Base-by-base conservation (phyloP, 441 rosid species). In the Gossypium lobatum region DNA sequence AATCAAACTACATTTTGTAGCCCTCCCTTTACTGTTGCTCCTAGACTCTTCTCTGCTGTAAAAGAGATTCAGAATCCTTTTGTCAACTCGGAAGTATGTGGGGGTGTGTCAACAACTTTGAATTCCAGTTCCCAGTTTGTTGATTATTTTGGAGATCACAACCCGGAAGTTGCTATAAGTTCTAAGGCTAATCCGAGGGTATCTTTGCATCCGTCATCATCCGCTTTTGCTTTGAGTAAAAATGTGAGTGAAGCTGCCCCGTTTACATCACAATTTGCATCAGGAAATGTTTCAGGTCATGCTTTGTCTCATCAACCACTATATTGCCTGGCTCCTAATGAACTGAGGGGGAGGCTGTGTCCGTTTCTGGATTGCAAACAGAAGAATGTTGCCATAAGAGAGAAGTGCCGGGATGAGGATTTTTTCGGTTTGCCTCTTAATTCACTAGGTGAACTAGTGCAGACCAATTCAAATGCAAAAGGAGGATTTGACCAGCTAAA, bases 361-460 rank as follows among this genome's bases (percentile, higher is more conserved):
- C 59, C 70, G 16, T 48, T 66, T 23, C 79, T 68, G 18, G 83
- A 80, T 52, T 66, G 82, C 80, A 85, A 76, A 53, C 78, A 74
- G 31, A 80, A 73, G 42, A 17, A 75, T 18, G 66, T 65, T 76
- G 68, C 79, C 68, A 64, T 77, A 8, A 73, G 73, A 72, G 79
- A 83, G 60, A 80, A 64, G 72, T 37, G 75, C 58, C 50, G 67
- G 21, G 73, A 76, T 48, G 85, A 78, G 46, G 72, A 74, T 11
- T 64, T 77, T 74, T 46, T 67, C 25, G 83, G 86, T 11, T 77
- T 82, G 79, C 90, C 89, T 65, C 86, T 88, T 2, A 80, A 86
- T 81, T 77, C 88, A 54, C 85, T 81, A 48, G 92, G 90, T 76
- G 86, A 78, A 61, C 85, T 88, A 37, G 81, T 82, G 26, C 84